Conservation (phyloP, 139 green algal species). For the Chlamydomonas sp. region DNA sequence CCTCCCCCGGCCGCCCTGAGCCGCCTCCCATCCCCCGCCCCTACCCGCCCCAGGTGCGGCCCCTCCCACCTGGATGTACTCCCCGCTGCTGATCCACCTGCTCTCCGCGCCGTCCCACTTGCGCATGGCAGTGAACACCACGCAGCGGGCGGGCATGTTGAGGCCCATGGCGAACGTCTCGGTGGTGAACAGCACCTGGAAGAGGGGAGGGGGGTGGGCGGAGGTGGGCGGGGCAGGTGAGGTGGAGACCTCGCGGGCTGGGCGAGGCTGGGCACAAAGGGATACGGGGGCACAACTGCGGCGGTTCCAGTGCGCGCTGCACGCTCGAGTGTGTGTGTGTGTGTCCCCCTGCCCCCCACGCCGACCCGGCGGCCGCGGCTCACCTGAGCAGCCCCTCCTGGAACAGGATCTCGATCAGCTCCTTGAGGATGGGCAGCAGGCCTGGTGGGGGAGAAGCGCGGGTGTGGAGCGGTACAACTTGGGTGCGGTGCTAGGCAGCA, state of each 20-base stretch:
- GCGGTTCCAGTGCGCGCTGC: not conserved
- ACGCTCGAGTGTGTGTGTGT: not conserved
- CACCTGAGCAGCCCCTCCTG: conserved; percentile 73
- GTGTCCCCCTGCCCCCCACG: conserved; percentile 16
- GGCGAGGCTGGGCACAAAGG: not conserved
- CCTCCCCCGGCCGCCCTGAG: not conserved
- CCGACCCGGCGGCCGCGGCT: not conserved
- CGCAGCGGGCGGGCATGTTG: conserved; percentile 97
- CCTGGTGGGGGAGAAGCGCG: conserved; percentile 49
- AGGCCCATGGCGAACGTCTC: conserved; percentile 99
- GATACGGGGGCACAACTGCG: not conserved
- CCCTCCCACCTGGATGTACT: conserved; percentile 66
- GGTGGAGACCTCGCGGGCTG: too few relatives aligned
- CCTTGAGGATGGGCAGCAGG: conserved; percentile 97
- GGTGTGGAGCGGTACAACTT: not conserved
- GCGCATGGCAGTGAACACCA: conserved; percentile 89
- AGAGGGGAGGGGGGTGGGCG: not conserved
- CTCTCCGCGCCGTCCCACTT: conserved; percentile 93
- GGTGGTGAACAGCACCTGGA: conserved; percentile 88
- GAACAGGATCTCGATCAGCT: conserved; percentile 98
- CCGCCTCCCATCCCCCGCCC: not conserved
- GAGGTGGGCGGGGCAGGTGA: too few relatives aligned
- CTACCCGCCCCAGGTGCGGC: too few relatives aligned
- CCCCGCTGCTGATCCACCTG: conserved; percentile 65
- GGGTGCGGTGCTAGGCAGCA: not conserved